Evolutionary conservation across 176 grass and related monocot genomes (phyloP).

Genomic region (Oryza glumipatula): DNA sequence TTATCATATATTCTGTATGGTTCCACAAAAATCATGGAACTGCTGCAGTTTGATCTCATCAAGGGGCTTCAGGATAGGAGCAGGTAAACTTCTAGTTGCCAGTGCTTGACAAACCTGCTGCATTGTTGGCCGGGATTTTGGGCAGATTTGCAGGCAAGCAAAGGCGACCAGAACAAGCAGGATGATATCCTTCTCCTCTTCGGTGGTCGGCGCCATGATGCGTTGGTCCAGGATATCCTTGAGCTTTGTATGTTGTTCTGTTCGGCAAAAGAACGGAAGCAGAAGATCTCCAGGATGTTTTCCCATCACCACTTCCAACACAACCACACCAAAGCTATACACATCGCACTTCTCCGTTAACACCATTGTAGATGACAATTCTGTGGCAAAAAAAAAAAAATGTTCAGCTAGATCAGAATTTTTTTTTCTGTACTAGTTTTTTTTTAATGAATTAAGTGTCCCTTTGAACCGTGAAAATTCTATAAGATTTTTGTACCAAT

Average conservation of each 20-base stretch:
- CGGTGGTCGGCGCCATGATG: background rate
- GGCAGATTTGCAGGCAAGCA: slow-evolving; percentile 33
- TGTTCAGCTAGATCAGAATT: background rate
- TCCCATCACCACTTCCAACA: slow-evolving; percentile 39
- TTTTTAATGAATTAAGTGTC: too few species aligned
- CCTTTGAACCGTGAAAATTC: too few species aligned
- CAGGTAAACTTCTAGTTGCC: background rate
- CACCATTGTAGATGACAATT: background rate
- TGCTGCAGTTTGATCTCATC: slow-evolving; percentile 12
- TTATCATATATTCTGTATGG: slow-evolving; percentile 10
- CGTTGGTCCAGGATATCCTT: slow-evolving; percentile 17
- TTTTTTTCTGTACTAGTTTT: too few species aligned
- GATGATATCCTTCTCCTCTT: slow-evolving; percentile 3
- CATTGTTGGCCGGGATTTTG: slow-evolving; percentile 39
- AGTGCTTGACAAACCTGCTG: slow-evolving; percentile 23
- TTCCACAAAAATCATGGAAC: slow-evolving; percentile 17
- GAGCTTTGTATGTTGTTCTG: background rate
- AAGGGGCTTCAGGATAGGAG: background rate
- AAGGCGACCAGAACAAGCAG: slow-evolving; percentile 20
- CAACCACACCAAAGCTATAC: slow-evolving; percentile 24
- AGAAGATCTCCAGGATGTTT: slow-evolving; percentile 26
- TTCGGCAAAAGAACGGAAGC: slow-evolving; percentile 42
- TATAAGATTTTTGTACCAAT: background rate
- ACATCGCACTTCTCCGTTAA: slow-evolving; percentile 35
- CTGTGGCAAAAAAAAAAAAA: too few species aligned